These are phyloP conservation scores for Aspergillus sp. DNA, from an alignment of 2,329 filamentous ascomycete species.

Conservation along the genomic window DNA sequence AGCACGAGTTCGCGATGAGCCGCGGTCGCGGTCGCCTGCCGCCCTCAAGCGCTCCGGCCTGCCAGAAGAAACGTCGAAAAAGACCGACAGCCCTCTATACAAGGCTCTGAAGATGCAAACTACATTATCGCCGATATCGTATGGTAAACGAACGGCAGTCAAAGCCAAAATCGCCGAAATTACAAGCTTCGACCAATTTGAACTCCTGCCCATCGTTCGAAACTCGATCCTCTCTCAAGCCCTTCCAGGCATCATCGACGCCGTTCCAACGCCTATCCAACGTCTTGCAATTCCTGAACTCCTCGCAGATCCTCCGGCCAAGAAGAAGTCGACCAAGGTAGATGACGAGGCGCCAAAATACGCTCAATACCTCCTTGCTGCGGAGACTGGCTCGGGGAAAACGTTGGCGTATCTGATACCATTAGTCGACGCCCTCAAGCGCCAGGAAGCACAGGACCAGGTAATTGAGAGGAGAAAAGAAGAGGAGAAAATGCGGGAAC, in stretches of 20 bases:
- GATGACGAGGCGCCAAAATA: constrained; percentile 52
- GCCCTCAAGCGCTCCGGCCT: constrained; percentile 49
- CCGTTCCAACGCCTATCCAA: constrained; percentile 87
- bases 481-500: constrained; percentile 62
- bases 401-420: constrained; percentile 91
- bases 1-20: constrained; percentile 49
- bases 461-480: constrained; percentile 60
- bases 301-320: constrained; percentile 58
- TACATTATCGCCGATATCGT: constrained; percentile 74
- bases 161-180: constrained; percentile 68
- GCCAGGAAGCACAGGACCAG: constrained; percentile 68
- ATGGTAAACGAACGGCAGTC: constrained; percentile 66
- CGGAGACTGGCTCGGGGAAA: constrained; percentile 96
- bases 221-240: constrained; percentile 74
- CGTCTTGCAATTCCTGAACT: constrained; percentile 84
- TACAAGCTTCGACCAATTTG: constrained; percentile 80
- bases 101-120: constrained; percentile 96
- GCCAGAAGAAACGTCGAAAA: constrained; percentile 40
- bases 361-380: constrained; percentile 79
- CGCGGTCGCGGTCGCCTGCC: constrained; percentile 43
- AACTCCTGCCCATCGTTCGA: constrained; percentile 72
- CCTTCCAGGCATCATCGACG: constrained; percentile 72
- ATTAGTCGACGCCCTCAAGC: constrained; percentile 81
- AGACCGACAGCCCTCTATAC: constrained; percentile 59
- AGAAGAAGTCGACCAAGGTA: constrained; percentile 37